Evolutionary conservation across 2,329 filamentous ascomycete genomes (phyloP), one percentile per base, ranked within the genome.

Genomic region (Neonectria hederae): DNA sequence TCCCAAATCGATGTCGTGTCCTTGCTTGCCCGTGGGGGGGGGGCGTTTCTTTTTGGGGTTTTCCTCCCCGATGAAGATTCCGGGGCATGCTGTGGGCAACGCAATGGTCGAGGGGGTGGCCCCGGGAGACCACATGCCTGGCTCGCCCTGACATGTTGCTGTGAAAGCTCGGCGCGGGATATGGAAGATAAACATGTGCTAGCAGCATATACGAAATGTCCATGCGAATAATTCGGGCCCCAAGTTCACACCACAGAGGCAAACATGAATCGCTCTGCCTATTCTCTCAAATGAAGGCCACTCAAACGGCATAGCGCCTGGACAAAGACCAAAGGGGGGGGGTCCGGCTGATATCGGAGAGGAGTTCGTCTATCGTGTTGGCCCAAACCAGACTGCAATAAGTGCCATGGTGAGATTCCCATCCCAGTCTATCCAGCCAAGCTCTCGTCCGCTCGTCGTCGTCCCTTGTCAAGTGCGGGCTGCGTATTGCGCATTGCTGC

Each of bases 271-370:
- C 46, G 46, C 24, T 10, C 9, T 49, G 26, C 28, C 24, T 49
- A n/a, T 42, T 19, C n/a, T 4, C 38, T 42, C 17, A 32, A 21
- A 45, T 14, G 38, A 19, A 48, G 48, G 7, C 13, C 48, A 5
- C 48, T 38, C 32, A 63, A 65, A 54, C 9, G 40, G 38, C 58
- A 48, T 63, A 54, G 61, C 46, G 46, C 46, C 21, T n/a, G 26
- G 10, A 14, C 7, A 56, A 14, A 24, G 28, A 26, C 17, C 22
- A 52, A 54, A 56, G 53, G 54, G 54, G n/a, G 28, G 43, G 55
- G 45, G 62, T 54, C 65, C 65, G 65, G 65, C 65, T 59, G 54
- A 65, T 62, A 19, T 51, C 55, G 63, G 63, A 28, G 35, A 53
- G 48, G 55, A 60, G 46, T 62, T 65, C 56, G 38, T 45, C 57